Conservation (phyloP, 2,329 filamentous ascomycete species). For the Verticillium longisporum region DNA sequence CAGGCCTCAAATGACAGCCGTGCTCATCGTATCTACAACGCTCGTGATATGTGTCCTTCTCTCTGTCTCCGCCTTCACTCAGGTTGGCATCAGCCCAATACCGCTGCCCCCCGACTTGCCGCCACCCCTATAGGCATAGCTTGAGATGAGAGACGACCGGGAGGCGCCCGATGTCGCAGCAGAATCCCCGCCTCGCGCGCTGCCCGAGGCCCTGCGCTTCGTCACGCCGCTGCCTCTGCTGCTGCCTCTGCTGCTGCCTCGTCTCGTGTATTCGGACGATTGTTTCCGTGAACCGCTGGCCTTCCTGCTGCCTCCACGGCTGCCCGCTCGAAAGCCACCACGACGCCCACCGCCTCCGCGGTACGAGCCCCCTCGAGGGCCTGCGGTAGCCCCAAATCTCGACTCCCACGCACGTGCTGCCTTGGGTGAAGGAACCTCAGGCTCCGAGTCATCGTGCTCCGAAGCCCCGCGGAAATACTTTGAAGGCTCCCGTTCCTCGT, state of each 20-base stretch:
- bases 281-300: slow-evolving; percentile 17
- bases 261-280: slow-evolving; percentile 3
- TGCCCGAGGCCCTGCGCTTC: slow-evolving; percentile 11
- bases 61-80: slow-evolving; percentile 4
- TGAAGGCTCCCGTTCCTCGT: slow-evolving; percentile 34
- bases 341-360: slow-evolving; percentile 10
- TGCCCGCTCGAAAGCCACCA: slow-evolving; percentile 21
- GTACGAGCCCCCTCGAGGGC: slow-evolving; percentile 10
- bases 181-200: slow-evolving; percentile 4
- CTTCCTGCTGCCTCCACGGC: slow-evolving; percentile 16
- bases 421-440: slow-evolving; percentile 7
- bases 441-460: neutral
- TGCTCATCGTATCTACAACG: neutral
- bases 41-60: neutral
- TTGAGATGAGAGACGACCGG: slow-evolving; percentile 5
- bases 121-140: slow-evolving; percentile 19
- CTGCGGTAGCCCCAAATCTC: slow-evolving; percentile 16
- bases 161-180: slow-evolving; percentile 3
- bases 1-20: neutral
- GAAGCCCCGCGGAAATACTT: slow-evolving; percentile 35
- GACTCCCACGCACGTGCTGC: slow-evolving; percentile 18
- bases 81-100: slow-evolving; percentile 33
- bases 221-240: slow-evolving; percentile 9
- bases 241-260: slow-evolving; percentile 5
- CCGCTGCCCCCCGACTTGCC: slow-evolving; percentile 7